A percentile compares a stretch with the other conserved stretches of the same genome.
Conservation (phyloP, 495 filamentous ascomycete genomes). For the Filosporella fistucella region DNA sequence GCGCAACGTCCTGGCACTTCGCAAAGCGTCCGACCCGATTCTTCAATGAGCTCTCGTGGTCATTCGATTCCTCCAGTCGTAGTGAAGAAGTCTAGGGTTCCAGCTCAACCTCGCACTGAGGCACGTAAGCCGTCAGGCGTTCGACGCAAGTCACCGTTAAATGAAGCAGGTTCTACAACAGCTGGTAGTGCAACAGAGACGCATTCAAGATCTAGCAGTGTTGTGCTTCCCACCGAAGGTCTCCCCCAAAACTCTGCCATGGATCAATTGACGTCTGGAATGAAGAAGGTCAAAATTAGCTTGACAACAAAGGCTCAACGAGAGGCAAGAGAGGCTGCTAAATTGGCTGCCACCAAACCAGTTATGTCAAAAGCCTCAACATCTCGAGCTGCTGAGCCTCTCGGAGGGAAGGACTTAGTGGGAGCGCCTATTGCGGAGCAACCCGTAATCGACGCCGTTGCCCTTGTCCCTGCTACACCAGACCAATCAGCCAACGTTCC, state of each 20-base stretch:
- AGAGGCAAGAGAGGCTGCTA: slow-evolving; percentile 54
- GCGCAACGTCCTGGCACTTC: slow-evolving; percentile 31
- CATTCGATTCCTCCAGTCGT: slow-evolving; percentile 22
- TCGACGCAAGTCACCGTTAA: slow-evolving; percentile 29
- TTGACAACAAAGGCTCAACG: slow-evolving; percentile 68
- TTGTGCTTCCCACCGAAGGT: slow-evolving; percentile 5
- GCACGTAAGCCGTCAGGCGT: slow-evolving; percentile 40
- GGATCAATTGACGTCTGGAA: slow-evolving; percentile 59
- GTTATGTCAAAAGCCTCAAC: background rate
- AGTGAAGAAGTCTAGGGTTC: slow-evolving; percentile 41
- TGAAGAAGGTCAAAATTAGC: slow-evolving; percentile 74
- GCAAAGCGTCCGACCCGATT: slow-evolving; percentile 30
- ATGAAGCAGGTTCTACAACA: slow-evolving; percentile 12
- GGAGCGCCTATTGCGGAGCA: background rate
- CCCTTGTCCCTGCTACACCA: background rate
- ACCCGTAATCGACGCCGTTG: background rate
- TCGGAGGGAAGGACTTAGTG: background rate
- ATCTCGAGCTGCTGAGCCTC: background rate
- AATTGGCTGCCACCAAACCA: slow-evolving; percentile 10
- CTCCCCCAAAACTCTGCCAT: slow-evolving; percentile 37
- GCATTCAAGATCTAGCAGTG: background rate
- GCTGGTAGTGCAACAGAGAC: slow-evolving; percentile 9
- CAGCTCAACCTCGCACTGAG: slow-evolving; percentile 19
- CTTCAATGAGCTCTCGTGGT: slow-evolving; percentile 25
- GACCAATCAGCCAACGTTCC: background rate